phyloP scores from a whole-genome alignment of 768 basidiomycete genomes.

The Lenzites betulinus region DNA sequence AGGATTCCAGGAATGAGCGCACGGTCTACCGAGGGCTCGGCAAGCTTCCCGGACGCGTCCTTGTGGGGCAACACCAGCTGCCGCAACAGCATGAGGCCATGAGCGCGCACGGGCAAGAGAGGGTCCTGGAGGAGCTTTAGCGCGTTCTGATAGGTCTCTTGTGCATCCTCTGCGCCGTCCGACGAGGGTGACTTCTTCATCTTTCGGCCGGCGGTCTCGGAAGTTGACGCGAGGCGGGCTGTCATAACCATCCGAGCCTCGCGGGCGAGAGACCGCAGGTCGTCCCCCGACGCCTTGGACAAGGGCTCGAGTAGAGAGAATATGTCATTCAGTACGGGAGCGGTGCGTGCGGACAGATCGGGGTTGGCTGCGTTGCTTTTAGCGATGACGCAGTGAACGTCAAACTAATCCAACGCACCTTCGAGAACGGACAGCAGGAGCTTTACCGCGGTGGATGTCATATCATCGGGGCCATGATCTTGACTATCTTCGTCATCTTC shows the following conservation, averaged over 20 bases:
- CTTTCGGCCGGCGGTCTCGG: constrained; percentile 33
- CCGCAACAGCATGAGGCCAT: constrained; percentile 82
- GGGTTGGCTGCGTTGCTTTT: constrained; percentile 44
- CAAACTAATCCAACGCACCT: constrained; percentile 47
- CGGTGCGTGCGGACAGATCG: constrained; percentile 57
- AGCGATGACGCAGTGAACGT: background rate
- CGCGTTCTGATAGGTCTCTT: constrained; percentile 82
- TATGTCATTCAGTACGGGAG: constrained; percentile 72
- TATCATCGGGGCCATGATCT: constrained; percentile 39
- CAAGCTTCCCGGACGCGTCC: constrained; percentile 11
- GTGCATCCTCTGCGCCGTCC: constrained; percentile 44
- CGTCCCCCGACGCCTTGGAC: constrained; percentile 47
- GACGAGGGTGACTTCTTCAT: constrained; percentile 21
- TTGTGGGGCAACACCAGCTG: constrained; percentile 60
- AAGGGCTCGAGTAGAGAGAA: constrained; percentile 63
- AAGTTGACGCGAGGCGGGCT: constrained; percentile 69
- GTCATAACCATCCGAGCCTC: constrained; percentile 87
- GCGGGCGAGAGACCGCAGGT: constrained; percentile 59
- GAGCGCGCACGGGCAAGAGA: constrained; percentile 90
- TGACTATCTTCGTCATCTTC: constrained; percentile 56
- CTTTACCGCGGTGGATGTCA: constrained; percentile 77
- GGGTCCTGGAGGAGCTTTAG: constrained; percentile 88
- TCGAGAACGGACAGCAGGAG: constrained; percentile 84
- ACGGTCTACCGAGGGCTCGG: constrained; percentile 43
- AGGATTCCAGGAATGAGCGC: constrained; percentile 82